These are phyloP conservation scores for Bruguiera hainesii DNA, from an alignment of 441 rosid genomes.

Conservation along the genomic window DNA sequence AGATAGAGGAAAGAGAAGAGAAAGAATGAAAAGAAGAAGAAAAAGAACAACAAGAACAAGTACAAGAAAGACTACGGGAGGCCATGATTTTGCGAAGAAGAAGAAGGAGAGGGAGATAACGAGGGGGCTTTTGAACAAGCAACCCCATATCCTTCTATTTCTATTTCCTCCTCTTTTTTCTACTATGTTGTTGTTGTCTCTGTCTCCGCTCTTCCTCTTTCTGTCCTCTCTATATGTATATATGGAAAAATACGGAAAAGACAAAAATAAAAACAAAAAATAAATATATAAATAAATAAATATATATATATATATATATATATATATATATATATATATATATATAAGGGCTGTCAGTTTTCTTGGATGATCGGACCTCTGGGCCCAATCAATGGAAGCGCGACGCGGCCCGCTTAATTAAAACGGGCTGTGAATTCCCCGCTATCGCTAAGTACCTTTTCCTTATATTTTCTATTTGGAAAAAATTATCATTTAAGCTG, in stretches of 20 bases:
- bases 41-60: slow-evolving; percentile 18
- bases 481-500: too few species aligned
- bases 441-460: too few species aligned
- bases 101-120: slow-evolving; percentile 30
- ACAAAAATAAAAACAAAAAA: background rate
- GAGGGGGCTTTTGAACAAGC: slow-evolving; percentile 28
- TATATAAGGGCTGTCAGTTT: background rate
- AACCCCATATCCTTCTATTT: slow-evolving; percentile 32
- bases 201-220: too few species aligned
- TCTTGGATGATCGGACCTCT: background rate
- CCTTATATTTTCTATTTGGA: too few species aligned
- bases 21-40: slow-evolving; percentile 21
- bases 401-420: too few species aligned
- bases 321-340: too few species aligned
- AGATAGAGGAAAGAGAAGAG: slow-evolving; percentile 19
- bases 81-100: slow-evolving; percentile 33
- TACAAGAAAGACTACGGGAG: slow-evolving; percentile 19
- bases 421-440: too few species aligned
- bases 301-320: too few species aligned
- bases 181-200: background rate
- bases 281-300: too few species aligned
- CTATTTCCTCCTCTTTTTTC: background rate
- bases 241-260: too few species aligned
- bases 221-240: too few species aligned
- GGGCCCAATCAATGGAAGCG: background rate